Conservation (phyloP, 1,284 basidiomycete genomes). For the Ceratorhiza oryzae-sativae region DNA sequence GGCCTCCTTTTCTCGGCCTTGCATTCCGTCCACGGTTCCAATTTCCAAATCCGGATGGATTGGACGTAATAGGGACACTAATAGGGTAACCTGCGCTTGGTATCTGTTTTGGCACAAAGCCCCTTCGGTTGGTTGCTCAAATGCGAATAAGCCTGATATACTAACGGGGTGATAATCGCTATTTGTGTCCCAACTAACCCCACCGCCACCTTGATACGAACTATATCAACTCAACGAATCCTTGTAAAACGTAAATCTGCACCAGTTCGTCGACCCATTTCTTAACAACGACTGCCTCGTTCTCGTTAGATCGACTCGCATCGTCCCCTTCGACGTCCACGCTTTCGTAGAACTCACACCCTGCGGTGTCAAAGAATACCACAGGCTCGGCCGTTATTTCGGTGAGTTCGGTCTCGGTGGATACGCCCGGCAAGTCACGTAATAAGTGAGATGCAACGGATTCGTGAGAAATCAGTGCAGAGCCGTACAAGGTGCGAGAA, state of each 20-base stretch:
- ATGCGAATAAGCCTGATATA: constrained; percentile 20
- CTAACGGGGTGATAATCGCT: constrained; percentile 88
- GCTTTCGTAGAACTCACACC: constrained; percentile 89
- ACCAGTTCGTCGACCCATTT: constrained; percentile 84
- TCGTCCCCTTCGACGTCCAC: constrained; percentile 66
- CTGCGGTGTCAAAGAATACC: constrained; percentile 93
- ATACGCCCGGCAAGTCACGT: constrained; percentile 67
- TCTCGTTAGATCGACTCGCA: constrained; percentile 90
- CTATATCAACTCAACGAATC: neutral
- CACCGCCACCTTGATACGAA: constrained; percentile 60
- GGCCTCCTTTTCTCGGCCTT: constrained; percentile 90
- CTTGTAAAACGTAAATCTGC: constrained; percentile 46
- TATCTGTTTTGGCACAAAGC: constrained; percentile 59
- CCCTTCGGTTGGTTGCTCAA: neutral
- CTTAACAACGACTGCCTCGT: constrained; percentile 86
- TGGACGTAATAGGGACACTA: constrained; percentile 75
- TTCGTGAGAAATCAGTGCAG: constrained; percentile 71
- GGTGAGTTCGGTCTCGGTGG: constrained; percentile 64
- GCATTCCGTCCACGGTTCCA: constrained; percentile 92
- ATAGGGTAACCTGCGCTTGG: constrained; percentile 87
- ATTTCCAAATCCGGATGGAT: constrained; percentile 81
- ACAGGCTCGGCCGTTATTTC: constrained; percentile 80
- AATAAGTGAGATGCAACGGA: constrained; percentile 78
- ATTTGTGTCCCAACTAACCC: constrained; percentile 80
- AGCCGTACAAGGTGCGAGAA: constrained; percentile 80